A percentile compares a stretch with the other conserved stretches of the same genome.
These are phyloP conservation scores for Ophiostoma ulmi DNA, from an alignment of 2,329 filamentous ascomycete species.

Conservation along the genomic window DNA sequence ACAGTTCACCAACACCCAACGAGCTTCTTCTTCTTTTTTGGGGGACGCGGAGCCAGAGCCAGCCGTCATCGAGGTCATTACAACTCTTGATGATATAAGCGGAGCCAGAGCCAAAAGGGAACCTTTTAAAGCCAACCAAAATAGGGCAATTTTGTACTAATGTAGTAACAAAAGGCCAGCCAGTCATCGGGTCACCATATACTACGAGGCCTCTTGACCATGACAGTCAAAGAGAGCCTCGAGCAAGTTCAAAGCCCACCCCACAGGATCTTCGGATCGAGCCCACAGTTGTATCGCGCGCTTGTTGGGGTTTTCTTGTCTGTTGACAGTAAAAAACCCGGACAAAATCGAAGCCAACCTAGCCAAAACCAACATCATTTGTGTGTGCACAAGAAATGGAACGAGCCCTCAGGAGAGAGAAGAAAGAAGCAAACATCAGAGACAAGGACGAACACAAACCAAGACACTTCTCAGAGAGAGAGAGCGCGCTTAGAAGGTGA, in stretches of 20 bases:
- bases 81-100: neutral
- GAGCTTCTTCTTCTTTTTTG: constrained; percentile 12
- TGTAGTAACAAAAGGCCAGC: neutral
- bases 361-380: constrained; percentile 40
- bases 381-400: constrained; percentile 27
- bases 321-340: neutral
- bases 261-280: constrained; percentile 26
- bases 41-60: constrained; percentile 15
- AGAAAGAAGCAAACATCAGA: constrained; percentile 1
- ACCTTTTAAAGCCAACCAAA: constrained; percentile 13
- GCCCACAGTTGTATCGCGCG: constrained; percentile 46
- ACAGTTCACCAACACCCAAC: neutral
- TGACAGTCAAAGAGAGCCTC: neutral
- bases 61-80: neutral
- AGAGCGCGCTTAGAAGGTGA: constrained; percentile 44
- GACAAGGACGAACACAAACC: neutral
- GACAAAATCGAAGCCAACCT: constrained; percentile 43
- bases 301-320: neutral
- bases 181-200: constrained; percentile 24
- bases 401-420: constrained; percentile 39
- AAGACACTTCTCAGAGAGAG: neutral
- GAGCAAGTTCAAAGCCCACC: constrained; percentile 24
- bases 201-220: neutral
- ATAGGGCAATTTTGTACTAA: neutral
- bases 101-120: constrained; percentile 15